Evolutionary conservation across 2,329 filamentous ascomycete genomes (phyloP), one percentile per base, ranked within the genome.

Genomic region (Esteya vermicola): DNA sequence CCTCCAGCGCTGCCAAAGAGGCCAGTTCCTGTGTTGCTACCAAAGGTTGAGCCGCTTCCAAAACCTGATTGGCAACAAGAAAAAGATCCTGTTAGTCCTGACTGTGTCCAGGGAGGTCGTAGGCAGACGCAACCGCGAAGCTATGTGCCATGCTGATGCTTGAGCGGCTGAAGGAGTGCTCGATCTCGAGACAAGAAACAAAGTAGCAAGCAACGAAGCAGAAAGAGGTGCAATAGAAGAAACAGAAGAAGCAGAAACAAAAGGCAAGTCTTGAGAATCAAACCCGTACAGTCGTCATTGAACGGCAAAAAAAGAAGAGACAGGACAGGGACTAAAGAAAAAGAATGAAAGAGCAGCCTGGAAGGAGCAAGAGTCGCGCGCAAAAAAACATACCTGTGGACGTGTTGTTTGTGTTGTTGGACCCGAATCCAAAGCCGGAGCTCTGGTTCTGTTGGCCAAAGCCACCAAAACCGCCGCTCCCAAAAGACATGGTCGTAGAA

Each of bases 371-470:
- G 36, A 10, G 36, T 27, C n/a, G n/a, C n/a, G n/a, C n/a, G n/a
- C n/a, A n/a, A n/a, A n/a, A n/a, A n/a, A n/a, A 67, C 70, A 55
- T 74, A 78, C 75, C 71, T 59, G 66, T 58, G 41, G 58, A 56
- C 38, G 54, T 59, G 47, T 52, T 60, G 48, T 53, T 63, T 45
- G 54, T 61, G 44, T 55, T 62, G 44, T 55, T 63, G 41, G 59
- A 39, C 30, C 69, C 70, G 44, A 74, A 78, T 49, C 72, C 71
- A 57, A 81, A 81, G 19, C 61, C 63, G 37, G 48, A 50, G 19
- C 57, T 48, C 53, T 62, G 64, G 54, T 69, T 75, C 47, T 67
- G 68, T 52, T 68, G 66, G 60, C 73, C 73, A 59, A 80, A 79
- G 63, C 72, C 69, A 51, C 63, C 61, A 54, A 67, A 65, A 52